Base-by-base conservation (phyloP, 2,329 filamentous ascomycete species). In the Colletotrichum eremochloae region DNA sequence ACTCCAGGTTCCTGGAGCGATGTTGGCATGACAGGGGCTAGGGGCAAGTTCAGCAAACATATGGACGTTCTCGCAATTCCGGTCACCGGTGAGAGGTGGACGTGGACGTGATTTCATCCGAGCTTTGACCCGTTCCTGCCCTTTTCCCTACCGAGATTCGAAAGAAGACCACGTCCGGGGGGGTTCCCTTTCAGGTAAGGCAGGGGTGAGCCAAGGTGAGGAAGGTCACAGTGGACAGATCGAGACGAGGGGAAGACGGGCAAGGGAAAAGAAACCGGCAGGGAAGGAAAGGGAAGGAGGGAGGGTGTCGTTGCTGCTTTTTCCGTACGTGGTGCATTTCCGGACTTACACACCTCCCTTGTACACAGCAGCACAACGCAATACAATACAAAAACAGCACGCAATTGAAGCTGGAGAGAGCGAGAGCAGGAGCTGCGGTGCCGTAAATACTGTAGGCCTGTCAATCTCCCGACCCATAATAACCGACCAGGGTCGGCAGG, bases 1-100 rank as follows among this genome's bases (percentile, higher is more conserved):
- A 63, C n/a, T 58, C 69, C 69, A 68, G 69, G 65, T 72, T 63
- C 58, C 69, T 72, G 69, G 69, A 55, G 65, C 69, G 53, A 48
- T 20, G 40, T n/a, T 52, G 38, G 44, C 44, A 48, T n/a, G 46
- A 33, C 14, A 31, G 60, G 56, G 60, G 31, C 42, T 50, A 44
- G 48, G 40, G 36, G 38, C 36, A 36, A 11, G 53, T 63, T 68
- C 38, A 52, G 63, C 36, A n/a, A 55, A 57, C 33, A 63, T 40
- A 48, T 58, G 15, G 52, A 63, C 44, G 55, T 57, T 48, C 5
- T 42, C 33, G 40, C 14, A 4, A 63, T 48, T 46, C 46, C 38
- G 53, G 67, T 70, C 55, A 29, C 62, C 40, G 53, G 62, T 66
- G 42, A 55, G 11, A 36, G 20, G 40, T 48, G 31, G 18, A 36